Evolutionary conservation across 306 rosid genomes (phyloP).

Genomic region (Hylodesmum podocarpum): DNA sequence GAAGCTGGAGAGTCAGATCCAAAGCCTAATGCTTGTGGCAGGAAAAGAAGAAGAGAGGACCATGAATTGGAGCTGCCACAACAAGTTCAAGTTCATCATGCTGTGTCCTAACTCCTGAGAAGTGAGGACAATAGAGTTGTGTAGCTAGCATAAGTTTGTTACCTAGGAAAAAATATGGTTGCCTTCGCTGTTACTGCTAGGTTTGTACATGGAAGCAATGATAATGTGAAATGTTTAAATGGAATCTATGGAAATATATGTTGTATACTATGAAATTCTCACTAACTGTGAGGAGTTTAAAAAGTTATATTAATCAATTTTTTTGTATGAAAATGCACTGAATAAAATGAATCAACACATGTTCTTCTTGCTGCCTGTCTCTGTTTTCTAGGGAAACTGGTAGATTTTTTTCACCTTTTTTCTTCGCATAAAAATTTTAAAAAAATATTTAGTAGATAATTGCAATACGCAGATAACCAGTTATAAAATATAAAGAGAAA

Average conservation of each 20-base stretch:
- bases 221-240: neutral
- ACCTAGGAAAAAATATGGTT: neutral
- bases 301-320: neutral
- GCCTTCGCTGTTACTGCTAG: neutral
- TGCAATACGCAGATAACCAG: no score
- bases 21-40: constrained; percentile 35
- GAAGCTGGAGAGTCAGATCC: constrained; percentile 63
- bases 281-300: neutral
- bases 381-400: neutral
- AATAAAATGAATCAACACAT: neutral
- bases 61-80: neutral
- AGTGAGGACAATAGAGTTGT: neutral
- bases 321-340: neutral
- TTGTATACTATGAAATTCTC: neutral
- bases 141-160: neutral
- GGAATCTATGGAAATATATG: neutral
- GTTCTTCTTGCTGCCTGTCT: neutral
- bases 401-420: neutral
- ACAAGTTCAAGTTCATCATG: constrained; percentile 13
- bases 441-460: no score
- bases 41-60: constrained; percentile 53
- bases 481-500: no score
- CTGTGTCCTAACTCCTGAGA: neutral
- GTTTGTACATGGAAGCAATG: constrained; percentile 4
- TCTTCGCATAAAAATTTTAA: no score